These are phyloP conservation scores for Tylopilus orsonianus DNA, from an alignment of 1,284 basidiomycete species.

Conservation along the genomic window DNA sequence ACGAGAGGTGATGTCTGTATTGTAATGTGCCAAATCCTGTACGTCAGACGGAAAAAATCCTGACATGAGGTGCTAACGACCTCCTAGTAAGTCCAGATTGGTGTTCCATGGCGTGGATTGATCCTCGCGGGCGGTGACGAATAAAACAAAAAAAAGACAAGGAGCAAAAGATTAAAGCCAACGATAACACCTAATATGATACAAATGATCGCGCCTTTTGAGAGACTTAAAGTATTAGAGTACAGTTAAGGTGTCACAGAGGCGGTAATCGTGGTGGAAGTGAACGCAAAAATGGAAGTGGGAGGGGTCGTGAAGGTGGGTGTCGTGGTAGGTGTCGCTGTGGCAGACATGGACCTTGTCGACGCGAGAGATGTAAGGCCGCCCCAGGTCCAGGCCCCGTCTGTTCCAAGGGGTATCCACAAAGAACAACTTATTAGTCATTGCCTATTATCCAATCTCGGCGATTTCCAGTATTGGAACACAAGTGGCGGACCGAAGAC, in stretches of 20 bases:
- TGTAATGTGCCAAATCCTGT: no score
- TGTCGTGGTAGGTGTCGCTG: slow-evolving; percentile 22
- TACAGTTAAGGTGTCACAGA: slow-evolving; percentile 31
- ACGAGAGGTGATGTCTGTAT: no score
- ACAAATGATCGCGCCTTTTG: slow-evolving; percentile 42
- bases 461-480: no score
- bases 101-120: slow-evolving; percentile 35
- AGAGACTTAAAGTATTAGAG: slow-evolving; percentile 27
- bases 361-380: slow-evolving; percentile 53
- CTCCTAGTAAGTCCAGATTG: slow-evolving; percentile 56
- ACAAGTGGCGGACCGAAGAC: no score
- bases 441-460: not conserved
- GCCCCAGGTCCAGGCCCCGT: slow-evolving; percentile 62
- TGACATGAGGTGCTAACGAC: slow-evolving; percentile 40
- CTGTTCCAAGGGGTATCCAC: slow-evolving; percentile 66
- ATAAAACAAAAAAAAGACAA: slow-evolving; percentile 51
- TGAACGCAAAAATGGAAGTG: slow-evolving; percentile 25
- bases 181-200: slow-evolving; percentile 45
- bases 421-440: slow-evolving; percentile 21
- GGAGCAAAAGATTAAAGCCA: slow-evolving; percentile 43
- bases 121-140: slow-evolving; percentile 46
- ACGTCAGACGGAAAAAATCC: no score
- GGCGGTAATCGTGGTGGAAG: slow-evolving; percentile 25
- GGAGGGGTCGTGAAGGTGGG: slow-evolving; percentile 25
- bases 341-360: slow-evolving; percentile 26